Percentiles rank a stretch among this genome's conserved stretches.
phyloP scores from a whole-genome alignment of 257 asterid genomes.

The Anisodus tanguticus region DNA sequence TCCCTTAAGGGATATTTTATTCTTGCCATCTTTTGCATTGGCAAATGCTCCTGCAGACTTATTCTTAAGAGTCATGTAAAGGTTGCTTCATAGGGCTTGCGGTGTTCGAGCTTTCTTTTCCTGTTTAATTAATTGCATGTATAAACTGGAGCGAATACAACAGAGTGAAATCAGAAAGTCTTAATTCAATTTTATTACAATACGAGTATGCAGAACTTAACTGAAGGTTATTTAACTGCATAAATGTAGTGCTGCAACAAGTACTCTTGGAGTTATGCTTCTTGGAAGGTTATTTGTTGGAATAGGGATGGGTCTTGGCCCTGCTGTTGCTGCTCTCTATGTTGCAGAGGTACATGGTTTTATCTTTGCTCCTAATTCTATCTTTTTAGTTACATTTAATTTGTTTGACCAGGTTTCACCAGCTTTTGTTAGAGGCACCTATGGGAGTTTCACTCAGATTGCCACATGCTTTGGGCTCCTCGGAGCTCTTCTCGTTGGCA shows the following conservation, averaged over 20 bases:
- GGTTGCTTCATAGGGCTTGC: neutral
- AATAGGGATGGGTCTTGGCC: constrained; percentile 94
- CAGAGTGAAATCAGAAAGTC: constrained; percentile 24
- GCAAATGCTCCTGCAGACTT: constrained; percentile 1
- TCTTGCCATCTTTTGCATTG: constrained; percentile 21
- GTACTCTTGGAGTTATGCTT: constrained; percentile 84
- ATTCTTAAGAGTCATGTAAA: neutral
- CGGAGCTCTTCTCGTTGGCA: constrained; percentile 73
- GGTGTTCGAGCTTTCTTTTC: neutral
- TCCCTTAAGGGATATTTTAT: neutral
- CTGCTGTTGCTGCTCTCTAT: constrained; percentile 92
- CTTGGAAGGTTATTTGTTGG: constrained; percentile 90
- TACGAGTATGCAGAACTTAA: neutral
- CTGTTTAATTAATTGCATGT: neutral
- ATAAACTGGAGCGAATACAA: neutral
- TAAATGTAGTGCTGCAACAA: constrained; percentile 47
- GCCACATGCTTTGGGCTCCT: constrained; percentile 88
- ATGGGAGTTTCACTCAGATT: constrained; percentile 87
- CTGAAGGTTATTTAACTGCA: constrained; percentile 20
- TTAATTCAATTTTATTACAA: neutral
- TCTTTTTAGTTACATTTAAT: constrained; percentile 34
- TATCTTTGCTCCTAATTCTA: constrained; percentile 7
- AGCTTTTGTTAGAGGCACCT: constrained; percentile 89
- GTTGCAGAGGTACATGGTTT: constrained; percentile 74
- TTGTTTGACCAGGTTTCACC: constrained; percentile 77